Conservation (phyloP, 225 moss, liverwort and hornwort species). For the Straminergon stramineum region DNA sequence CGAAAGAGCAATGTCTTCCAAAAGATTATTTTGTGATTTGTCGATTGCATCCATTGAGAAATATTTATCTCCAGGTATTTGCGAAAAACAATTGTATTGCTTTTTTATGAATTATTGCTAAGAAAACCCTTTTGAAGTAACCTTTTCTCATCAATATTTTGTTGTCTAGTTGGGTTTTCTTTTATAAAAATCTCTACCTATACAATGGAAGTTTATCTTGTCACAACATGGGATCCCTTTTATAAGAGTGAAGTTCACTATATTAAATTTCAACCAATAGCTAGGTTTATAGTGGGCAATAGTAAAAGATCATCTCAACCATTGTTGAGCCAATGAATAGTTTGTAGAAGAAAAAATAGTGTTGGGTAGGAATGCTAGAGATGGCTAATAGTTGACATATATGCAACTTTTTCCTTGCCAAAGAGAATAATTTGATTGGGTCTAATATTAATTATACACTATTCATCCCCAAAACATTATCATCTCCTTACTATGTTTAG, state of each 20-base stretch:
- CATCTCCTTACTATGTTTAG: not conserved
- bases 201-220: fast-evolving
- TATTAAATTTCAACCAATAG: fast-evolving
- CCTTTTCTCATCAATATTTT: not conserved
- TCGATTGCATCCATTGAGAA: not conserved
- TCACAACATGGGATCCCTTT: not conserved
- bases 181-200: not conserved
- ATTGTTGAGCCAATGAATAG: not conserved
- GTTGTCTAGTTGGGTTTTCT: fast-evolving
- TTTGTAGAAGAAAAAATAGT: not conserved
- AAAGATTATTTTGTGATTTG: not conserved
- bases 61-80: fast-evolving
- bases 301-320: not conserved
- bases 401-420: not conserved
- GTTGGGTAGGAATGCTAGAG: fast-evolving
- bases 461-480: fast-evolving
- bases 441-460: not conserved
- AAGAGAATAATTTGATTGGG: fast-evolving
- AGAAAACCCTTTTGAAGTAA: not conserved
- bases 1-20: fast-evolving
- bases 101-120: fast-evolving
- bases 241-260: fast-evolving
- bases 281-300: fast-evolving
- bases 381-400: not conserved
- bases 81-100: fast-evolving